Base-by-base conservation (phyloP, 1,139 yeast species). In the Kodamaea alishanica region DNA sequence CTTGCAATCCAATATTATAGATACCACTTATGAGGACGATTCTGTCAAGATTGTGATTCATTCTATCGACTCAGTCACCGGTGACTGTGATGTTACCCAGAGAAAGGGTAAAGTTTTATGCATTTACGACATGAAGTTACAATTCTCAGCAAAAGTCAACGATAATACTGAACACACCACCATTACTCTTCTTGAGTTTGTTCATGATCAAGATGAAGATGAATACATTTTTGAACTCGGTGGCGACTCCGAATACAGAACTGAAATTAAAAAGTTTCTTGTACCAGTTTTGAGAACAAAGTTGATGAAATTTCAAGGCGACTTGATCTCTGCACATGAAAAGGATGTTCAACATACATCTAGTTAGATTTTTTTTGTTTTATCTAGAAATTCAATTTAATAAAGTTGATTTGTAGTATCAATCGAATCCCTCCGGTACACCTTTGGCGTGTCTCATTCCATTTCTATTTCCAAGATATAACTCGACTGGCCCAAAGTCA, bases 21-120 rank as follows among this genome's bases (percentile, higher is more conserved):
- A 65, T 39, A 60, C 75, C 27, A 45, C 58, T 24, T 54, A 60
- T 28, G 67, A 64, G 28, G 52, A 60, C 30, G 75, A 66, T 8
- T 61, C 55, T 3, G 60, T 63, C 43, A 57, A 52, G 24, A 55
- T 75, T 38, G 50, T 55, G 7, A 60, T 81, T 31, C 58, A 65
- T 5, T 52, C 61, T 0, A 57, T 79, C 8, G 68, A 67, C 29
- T 63, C 77, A 2, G 67, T 83, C 10, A 58, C 73, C 9, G 94
- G 94, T 15, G 92, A 84, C 58, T 83, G 92, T 52, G 86, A 83
- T 50, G 90, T 84, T 9, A 80, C 87, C 24, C 92, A 84, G 60
- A 75, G 92, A 65, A 84, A 84, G 62, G 92, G 90, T 8, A 82
- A 80, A 60, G 87, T 81, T 10, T 75, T 79, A 53, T 84, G 92